Evolutionary conservation across 2,329 filamentous ascomycete genomes (phyloP), one percentile per base, ranked within the genome.

Genomic region (Chaetomium sp.): DNA sequence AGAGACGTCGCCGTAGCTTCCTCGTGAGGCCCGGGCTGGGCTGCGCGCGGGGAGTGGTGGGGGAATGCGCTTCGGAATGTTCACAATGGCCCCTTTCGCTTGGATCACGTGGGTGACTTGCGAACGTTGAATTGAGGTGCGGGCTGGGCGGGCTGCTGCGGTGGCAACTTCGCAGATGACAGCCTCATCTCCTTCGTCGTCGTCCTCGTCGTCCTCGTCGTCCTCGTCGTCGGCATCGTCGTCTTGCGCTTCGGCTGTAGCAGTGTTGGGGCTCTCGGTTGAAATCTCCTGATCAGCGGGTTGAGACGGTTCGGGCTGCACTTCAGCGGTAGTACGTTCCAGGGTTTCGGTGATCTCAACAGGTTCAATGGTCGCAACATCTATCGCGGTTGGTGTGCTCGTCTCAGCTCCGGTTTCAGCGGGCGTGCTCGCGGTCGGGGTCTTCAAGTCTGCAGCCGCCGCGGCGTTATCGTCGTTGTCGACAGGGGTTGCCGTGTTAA

Each of bases 41-140:
- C 88, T 95, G 48, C 91, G 79, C 3, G 82, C 79, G 1, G 91
- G 91, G 10, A 96, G 79, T 7, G 88, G 84, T 1, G 91, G 91
- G 1, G 89, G 82, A 1, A 85, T 72, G 38, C 90, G 81, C 72
- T 92, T 95, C 10, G 88, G 84, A 56, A 96, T 95, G 46, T 84
- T 91, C 34, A 96, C 89, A 50, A 96, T 76, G 50, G 87, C 86
- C 32, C 90, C 89, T 66, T 88, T 87, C 41, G 84, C 86, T 35
- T 80, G 78, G 55, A 91, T 83, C 54, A 84, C 79, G 53, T 87
- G 83, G 3, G 87, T 82, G 53, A 83, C 78, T 53, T 87, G 82
- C 1, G 87, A 83, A 2, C 81, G 79, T 48, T 83, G 74, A 44
- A 81, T 76, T 42, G 82, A 79, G 52, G 83, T 79, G 6, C 79